These are phyloP conservation scores for Nicotiana obtusifolia DNA, from an alignment of 257 asterid species.

Conservation along the genomic window DNA sequence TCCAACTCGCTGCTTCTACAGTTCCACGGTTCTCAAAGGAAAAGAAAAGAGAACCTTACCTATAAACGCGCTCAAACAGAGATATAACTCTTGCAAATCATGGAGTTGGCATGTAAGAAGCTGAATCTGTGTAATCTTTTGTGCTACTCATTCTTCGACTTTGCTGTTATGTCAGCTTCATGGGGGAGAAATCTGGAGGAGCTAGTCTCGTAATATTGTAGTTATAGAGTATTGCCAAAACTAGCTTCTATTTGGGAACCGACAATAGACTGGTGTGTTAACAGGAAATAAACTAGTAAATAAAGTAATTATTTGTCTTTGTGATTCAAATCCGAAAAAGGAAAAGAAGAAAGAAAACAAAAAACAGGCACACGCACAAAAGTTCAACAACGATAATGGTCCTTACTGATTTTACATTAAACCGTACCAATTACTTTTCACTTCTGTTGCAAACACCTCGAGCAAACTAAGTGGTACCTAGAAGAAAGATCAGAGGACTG, in stretches of 20 bases:
- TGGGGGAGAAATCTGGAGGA: neutral
- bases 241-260: neutral
- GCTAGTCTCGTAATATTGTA: neutral
- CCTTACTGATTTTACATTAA: neutral
- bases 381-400: neutral
- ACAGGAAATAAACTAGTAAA: neutral
- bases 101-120: conserved; percentile 16
- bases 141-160: neutral
- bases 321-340: neutral
- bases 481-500: too few relatives aligned
- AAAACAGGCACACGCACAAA: neutral
- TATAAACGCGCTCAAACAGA: conserved; percentile 9
- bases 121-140: neutral
- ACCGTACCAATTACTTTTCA: neutral
- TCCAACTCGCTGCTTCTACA: conserved; percentile 82
- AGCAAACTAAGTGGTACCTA: too few relatives aligned
- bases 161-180: neutral
- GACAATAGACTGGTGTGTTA: neutral
- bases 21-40: conserved; percentile 47
- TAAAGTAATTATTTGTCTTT: neutral
- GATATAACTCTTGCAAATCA: neutral
- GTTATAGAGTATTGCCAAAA: neutral
- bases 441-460: neutral
- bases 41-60: conserved; percentile 24
- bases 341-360: neutral